These are phyloP conservation scores for Telfairia occidentalis DNA, from an alignment of 331 rosid species.

Conservation along the genomic window DNA sequence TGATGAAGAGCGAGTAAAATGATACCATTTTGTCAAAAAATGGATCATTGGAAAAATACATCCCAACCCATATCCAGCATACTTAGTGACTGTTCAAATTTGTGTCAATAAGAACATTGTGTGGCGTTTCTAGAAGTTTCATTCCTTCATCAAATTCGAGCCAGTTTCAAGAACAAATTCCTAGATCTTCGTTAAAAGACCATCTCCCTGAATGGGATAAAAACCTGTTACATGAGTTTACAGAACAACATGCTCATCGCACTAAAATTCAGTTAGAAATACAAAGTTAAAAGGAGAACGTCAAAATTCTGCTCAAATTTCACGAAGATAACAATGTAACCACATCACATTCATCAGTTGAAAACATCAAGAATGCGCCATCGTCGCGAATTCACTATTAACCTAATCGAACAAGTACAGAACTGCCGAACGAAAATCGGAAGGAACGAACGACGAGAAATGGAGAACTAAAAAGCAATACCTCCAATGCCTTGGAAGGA, in stretches of 20 bases:
- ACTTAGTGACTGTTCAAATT: neutral
- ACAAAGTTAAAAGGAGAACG: neutral
- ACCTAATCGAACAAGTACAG: neutral
- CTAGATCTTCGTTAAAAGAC: neutral
- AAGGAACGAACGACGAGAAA: neutral
- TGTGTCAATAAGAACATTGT: neutral
- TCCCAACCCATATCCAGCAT: neutral
- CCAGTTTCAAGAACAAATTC: neutral
- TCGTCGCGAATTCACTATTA: neutral
- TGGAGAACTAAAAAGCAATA: constrained; percentile 17
- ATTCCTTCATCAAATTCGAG: neutral
- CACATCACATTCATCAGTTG: neutral
- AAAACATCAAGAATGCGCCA: neutral
- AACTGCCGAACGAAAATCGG: neutral
- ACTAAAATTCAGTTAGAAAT: neutral
- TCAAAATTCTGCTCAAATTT: neutral
- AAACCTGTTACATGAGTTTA: neutral
- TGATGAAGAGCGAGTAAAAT: no score
- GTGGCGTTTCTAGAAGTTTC: neutral
- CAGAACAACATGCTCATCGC: neutral
- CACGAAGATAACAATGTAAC: neutral
- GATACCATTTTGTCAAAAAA: no score
- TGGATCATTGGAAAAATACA: neutral
- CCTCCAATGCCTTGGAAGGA: constrained; percentile 66
- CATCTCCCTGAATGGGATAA: neutral